Evolutionary conservation across 257 asterid genomes (phyloP).

Genomic region (Forsythia viridissima): DNA sequence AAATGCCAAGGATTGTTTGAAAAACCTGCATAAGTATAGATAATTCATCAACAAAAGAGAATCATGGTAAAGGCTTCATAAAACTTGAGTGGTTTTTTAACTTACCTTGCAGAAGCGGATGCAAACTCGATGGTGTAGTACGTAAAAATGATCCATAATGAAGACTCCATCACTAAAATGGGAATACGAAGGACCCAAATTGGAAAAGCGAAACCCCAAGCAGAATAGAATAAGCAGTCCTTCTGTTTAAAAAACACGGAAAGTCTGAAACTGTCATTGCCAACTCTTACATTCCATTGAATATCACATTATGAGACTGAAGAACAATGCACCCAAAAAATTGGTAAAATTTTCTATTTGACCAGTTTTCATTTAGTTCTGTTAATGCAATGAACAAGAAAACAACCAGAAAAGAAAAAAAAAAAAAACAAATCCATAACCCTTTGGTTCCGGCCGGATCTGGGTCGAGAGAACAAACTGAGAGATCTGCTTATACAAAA

Average conservation of each 20-base stretch:
- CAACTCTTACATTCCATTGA: conserved; percentile 1
- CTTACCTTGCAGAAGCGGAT: conserved; percentile 61
- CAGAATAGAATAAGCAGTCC: conserved; percentile 68
- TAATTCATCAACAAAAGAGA: not conserved
- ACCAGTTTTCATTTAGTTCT: not conserved
- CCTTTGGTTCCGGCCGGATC: too few relatives aligned
- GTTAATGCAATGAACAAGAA: not conserved
- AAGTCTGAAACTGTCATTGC: conserved; percentile 54
- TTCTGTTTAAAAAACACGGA: conserved; percentile 85
- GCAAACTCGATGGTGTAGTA: conserved; percentile 85
- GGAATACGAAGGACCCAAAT: conserved; percentile 78
- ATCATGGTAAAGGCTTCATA: not conserved
- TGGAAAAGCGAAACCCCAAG: conserved; percentile 93
- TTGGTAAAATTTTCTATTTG: conserved; percentile 9
- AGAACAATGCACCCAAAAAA: conserved; percentile 7
- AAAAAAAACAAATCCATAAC: too few relatives aligned
- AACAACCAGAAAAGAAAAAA: too few relatives aligned
- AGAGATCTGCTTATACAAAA: too few relatives aligned
- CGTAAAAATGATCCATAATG: conserved; percentile 29
- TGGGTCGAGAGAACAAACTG: too few relatives aligned
- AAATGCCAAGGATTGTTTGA: conserved; percentile 69
- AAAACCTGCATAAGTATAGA: conserved; percentile 45
- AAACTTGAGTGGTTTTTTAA: not conserved
- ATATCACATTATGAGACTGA: conserved; percentile 4
- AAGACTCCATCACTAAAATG: conserved; percentile 59